Conservation (phyloP, 2,329 filamentous ascomycete species). For the Cercospora berteroae region DNA sequence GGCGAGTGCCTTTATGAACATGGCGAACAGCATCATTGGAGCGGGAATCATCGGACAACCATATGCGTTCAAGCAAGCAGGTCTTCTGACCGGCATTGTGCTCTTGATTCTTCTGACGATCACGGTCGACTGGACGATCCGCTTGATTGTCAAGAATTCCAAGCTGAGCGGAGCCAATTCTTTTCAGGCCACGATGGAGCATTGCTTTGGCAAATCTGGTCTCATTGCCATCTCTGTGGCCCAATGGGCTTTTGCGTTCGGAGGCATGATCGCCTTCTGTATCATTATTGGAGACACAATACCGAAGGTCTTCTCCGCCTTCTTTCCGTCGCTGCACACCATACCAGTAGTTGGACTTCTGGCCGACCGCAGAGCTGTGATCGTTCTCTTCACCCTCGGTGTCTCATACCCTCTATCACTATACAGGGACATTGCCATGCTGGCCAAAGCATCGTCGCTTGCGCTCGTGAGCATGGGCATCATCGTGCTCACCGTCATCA, state of each 20-base stretch:
- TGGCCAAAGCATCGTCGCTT: conserved; percentile 92
- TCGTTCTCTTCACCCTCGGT: conserved; percentile 80
- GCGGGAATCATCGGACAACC: conserved; percentile 76
- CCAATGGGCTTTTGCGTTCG: conserved; percentile 98
- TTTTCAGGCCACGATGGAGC: conserved; percentile 93
- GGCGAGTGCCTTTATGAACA: conserved; percentile 95
- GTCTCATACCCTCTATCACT: conserved; percentile 88
- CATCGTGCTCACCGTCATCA: conserved; percentile 83
- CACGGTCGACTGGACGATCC: conserved; percentile 94
- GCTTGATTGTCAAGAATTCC: conserved; percentile 94
- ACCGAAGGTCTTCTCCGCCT: conserved; percentile 77
- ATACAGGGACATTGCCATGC: conserved; percentile 95
- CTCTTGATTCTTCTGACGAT: conserved; percentile 77
- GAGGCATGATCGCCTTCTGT: conserved; percentile 96
- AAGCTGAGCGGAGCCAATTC: conserved; percentile 92
- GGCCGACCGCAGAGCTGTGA: conserved; percentile 76
- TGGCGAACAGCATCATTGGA: conserved; percentile 97
- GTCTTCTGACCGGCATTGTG: conserved; percentile 73
- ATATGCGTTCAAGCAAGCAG: conserved; percentile 92
- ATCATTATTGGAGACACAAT: conserved; percentile 97
- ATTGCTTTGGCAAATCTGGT: conserved; percentile 86
- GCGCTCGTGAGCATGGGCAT: conserved; percentile 90
- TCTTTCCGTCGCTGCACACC: conserved; percentile 72
- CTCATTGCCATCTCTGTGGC: conserved; percentile 86
- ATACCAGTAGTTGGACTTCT: conserved; percentile 79